Conservation (phyloP, 768 basidiomycete genomes). For the Lentinula boryana region DNA sequence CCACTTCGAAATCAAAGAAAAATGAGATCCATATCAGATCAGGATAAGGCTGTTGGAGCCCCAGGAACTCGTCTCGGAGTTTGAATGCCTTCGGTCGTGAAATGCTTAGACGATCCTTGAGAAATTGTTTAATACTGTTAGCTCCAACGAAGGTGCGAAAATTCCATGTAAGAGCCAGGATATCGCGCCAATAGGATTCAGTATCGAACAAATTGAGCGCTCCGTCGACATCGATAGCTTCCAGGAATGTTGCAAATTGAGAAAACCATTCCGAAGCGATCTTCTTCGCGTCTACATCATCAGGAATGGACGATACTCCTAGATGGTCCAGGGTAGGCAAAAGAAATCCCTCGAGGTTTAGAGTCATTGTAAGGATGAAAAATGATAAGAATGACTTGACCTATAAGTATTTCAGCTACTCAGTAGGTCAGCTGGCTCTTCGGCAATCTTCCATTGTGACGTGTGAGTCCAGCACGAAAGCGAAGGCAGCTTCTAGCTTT, state of each 20-base stretch:
- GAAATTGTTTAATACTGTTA: constrained; percentile 27
- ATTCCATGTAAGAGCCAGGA: constrained; percentile 46
- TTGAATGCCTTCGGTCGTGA: constrained; percentile 16
- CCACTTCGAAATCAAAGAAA: constrained; percentile 52
- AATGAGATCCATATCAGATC: constrained; percentile 54
- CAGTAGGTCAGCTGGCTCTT: background rate
- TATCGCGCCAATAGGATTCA: constrained; percentile 45
- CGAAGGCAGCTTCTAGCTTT: too few species aligned
- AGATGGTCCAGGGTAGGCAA: constrained; percentile 4
- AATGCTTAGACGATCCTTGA: constrained; percentile 28
- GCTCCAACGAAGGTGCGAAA: constrained; percentile 40
- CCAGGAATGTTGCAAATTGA: constrained; percentile 12
- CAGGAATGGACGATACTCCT: background rate
- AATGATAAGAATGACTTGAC: background rate
- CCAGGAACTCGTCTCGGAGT: constrained; percentile 18
- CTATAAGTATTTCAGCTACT: background rate
- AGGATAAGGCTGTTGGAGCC: constrained; percentile 34
- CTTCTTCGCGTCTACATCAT: background rate
- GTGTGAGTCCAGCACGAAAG: too few species aligned
- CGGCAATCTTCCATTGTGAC: too few species aligned
- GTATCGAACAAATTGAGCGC: constrained; percentile 21
- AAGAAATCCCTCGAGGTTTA: constrained; percentile 3
- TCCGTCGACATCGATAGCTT: constrained; percentile 12
- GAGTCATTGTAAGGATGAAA: background rate
- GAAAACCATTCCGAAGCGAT: constrained; percentile 14